Evolutionary conservation across 164 flowering plant genomes (phyloP), one percentile per base, ranked within the genome.

Genomic region (Litsea cubeba): DNA sequence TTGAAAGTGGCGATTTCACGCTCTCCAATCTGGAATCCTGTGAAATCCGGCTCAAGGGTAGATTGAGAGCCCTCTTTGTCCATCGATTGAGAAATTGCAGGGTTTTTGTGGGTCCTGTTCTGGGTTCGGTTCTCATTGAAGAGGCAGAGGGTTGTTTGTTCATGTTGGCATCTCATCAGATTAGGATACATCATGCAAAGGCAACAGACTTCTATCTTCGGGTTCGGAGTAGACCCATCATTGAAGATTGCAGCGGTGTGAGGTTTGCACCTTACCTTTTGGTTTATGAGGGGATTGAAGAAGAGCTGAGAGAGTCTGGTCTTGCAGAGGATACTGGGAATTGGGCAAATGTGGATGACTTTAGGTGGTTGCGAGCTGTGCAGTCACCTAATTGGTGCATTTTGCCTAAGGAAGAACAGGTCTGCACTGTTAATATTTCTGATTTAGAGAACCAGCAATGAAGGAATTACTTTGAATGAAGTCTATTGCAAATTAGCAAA

Each of bases 341-440:
- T 79, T 93, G 99, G 98, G 82, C 64, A 10, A 88, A 90, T 81
- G 97, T 95, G 77, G 99, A 92, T 85, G 99, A 95, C 81, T 95
- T 95, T 74, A 72, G 76, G 74, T 95, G 98, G 99, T 75, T 95
- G 76, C 79, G 92, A 65, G 96, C 97, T 0, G 87, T 89, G 71
- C 97, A 89, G 70, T 91, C 98, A 0, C 98, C 97, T 0, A 95
- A 94, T 78, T 95, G 97, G 99, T 87, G 91, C 6, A 60, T 92
- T 78, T 76, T 92, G 77, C 97, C 90, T 0, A 92, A 90, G 81
- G 79, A 83, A 73, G 92, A 92, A 74, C 78, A 93, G 70, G 26
- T 87, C 57, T 75, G 69, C 12, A 68, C 62, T 40, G 82, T 88
- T 22, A 71, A 71, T 66, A 76, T 86, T 62, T 83, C 82, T 15